Percentiles rank a stretch among this genome's conserved stretches.
phyloP scores from a whole-genome alignment of 345 rosid species.

The Viola odorata region DNA sequence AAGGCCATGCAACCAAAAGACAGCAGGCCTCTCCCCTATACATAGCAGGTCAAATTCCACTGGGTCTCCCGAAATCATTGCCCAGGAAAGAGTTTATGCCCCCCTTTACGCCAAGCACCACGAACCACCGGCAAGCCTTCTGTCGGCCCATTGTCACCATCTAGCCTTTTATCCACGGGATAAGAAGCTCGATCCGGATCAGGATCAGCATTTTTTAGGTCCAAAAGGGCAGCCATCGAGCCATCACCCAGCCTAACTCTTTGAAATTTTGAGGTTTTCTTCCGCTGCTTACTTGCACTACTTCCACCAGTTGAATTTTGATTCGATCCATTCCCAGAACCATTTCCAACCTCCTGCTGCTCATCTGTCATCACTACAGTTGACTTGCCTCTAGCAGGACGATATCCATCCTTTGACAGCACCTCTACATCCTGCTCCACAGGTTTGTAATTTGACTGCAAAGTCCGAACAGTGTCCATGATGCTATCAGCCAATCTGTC shows the following conservation, averaged over 20 bases:
- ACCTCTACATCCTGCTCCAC: constrained; percentile 50
- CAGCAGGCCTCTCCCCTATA: too few relatives aligned
- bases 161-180: constrained; percentile 17
- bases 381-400: constrained; percentile 47
- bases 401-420: constrained; percentile 55
- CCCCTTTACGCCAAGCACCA: constrained; percentile 73
- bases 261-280: constrained; percentile 76
- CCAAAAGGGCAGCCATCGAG: constrained; percentile 56
- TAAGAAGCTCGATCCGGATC: constrained; percentile 32
- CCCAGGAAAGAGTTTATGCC: constrained; percentile 50
- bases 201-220: constrained; percentile 35
- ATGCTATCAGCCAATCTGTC: constrained; percentile 53
- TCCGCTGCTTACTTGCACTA: constrained; percentile 49
- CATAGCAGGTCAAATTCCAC: too few relatives aligned
- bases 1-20: too few relatives aligned
- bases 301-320: constrained; percentile 25
- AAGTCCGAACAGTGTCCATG: constrained; percentile 48
- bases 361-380: constrained; percentile 24
- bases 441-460: constrained; percentile 45
- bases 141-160: constrained; percentile 24
- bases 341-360: constrained; percentile 17
- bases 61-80: neutral
- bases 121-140: constrained; percentile 44
- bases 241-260: constrained; percentile 73
- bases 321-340: constrained; percentile 27